Conservation (phyloP, 306 rosid species). For the Ormosia semicastrata region DNA sequence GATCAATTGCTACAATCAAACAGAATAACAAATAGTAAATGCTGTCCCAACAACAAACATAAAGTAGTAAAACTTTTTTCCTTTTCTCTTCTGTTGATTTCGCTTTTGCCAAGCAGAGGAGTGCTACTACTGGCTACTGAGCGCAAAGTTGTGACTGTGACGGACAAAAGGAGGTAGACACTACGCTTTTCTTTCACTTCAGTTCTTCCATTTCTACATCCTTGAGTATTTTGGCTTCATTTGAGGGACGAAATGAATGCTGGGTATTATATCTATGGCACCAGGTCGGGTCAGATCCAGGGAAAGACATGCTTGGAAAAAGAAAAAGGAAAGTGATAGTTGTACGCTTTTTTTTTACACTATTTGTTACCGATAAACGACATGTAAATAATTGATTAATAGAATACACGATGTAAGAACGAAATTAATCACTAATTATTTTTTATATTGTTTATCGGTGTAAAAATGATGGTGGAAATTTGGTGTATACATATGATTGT, state of each 20-base stretch:
- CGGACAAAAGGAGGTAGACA: slow-evolving; percentile 6
- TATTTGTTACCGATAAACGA: no score
- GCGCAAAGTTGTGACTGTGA: background rate
- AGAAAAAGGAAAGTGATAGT: background rate
- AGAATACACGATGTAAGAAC: no score
- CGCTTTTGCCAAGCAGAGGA: slow-evolving; percentile 27
- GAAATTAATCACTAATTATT: no score
- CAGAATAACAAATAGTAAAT: slow-evolving; percentile 25
- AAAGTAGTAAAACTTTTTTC: slow-evolving; percentile 25
- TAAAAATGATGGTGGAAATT: no score
- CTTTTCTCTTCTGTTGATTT: slow-evolving; percentile 18
- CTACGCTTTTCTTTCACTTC: slow-evolving; percentile 20
- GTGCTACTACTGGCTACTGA: background rate
- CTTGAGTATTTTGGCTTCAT: slow-evolving; percentile 15
- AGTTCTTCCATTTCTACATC: background rate
- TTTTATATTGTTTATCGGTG: no score
- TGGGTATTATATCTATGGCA: background rate
- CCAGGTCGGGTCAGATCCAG: background rate
- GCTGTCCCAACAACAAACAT: slow-evolving; percentile 33
- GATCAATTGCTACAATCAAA: slow-evolving; percentile 7
- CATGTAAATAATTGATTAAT: no score
- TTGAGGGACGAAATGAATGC: slow-evolving; percentile 22
- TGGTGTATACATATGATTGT: no score
- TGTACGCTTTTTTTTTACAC: no score
- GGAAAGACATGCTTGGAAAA: slow-evolving; percentile 18